Conservation (phyloP, 139 green algal species). For the Desmodesmus armatus region DNA sequence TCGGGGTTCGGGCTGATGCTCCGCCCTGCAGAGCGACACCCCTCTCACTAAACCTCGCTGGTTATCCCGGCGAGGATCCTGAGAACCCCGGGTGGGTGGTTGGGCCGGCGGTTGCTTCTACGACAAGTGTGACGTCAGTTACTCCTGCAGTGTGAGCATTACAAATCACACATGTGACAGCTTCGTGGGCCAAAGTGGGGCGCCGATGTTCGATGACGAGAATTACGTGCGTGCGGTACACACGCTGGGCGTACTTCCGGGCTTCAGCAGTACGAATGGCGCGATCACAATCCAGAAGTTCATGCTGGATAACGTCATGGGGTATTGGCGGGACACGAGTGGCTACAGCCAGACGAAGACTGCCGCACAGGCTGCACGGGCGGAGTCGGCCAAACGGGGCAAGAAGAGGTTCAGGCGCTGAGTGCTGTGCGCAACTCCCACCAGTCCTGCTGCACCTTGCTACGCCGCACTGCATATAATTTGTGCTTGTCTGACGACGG, state of each 20-base stretch:
- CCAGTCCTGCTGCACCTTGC: too few species aligned
- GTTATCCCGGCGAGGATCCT: conserved; percentile 30
- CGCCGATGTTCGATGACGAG: conserved; percentile 45
- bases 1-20: conserved; percentile 7
- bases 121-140: conserved; percentile 42
- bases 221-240: conserved; percentile 37
- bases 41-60: conserved; percentile 18
- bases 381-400: not conserved
- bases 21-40: not conserved
- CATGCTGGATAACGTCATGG: conserved; percentile 46
- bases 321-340: conserved; percentile 28
- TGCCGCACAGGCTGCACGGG: not conserved
- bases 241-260: conserved; percentile 55
- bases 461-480: too few species aligned
- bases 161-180: conserved; percentile 59
- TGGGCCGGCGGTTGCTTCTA: conserved; percentile 27
- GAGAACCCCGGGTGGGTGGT: conserved; percentile 28
- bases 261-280: conserved; percentile 6
- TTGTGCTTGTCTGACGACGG: too few species aligned
- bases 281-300: conserved; percentile 51
- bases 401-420: too few species aligned
- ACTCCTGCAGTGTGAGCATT: conserved; percentile 33
- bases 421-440: too few species aligned
- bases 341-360: conserved; percentile 1
- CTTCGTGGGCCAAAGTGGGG: conserved; percentile 47